Conservation (phyloP, 768 basidiomycete genomes). For the Pleurotus giganteus region DNA sequence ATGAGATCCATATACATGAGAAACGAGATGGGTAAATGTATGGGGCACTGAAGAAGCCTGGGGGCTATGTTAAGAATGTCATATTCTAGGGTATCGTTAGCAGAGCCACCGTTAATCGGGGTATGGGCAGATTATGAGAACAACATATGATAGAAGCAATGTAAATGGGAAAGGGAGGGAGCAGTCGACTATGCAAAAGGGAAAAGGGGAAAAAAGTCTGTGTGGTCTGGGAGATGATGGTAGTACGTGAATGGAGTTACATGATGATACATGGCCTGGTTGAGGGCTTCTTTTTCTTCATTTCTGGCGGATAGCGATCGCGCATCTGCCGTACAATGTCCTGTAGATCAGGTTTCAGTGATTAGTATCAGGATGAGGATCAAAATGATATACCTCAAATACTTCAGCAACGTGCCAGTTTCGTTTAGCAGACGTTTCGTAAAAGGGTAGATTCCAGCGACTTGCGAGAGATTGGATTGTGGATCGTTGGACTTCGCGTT, state of each 20-base stretch:
- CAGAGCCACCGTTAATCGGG: conserved; percentile 7
- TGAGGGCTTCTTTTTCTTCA: conserved; percentile 33
- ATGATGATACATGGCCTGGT: conserved; percentile 38
- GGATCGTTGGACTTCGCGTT: conserved; percentile 70
- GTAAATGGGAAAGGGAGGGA: neutral
- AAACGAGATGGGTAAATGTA: neutral
- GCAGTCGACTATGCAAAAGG: neutral
- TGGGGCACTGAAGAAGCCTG: neutral
- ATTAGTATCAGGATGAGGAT: neutral
- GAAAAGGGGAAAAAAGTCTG: neutral
- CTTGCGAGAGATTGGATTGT: conserved; percentile 64
- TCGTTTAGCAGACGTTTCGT: conserved; percentile 85
- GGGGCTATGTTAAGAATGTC: neutral
- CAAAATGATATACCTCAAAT: conserved; percentile 42
- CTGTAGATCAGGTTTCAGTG: conserved; percentile 3
- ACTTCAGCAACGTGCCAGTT: conserved; percentile 80
- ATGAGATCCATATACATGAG: neutral
- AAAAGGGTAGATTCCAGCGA: conserved; percentile 73
- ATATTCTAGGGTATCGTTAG: conserved; percentile 8
- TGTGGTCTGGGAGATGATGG: neutral
- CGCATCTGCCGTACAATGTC: conserved; percentile 78
- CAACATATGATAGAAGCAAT: conserved; percentile 1
- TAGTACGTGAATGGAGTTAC: conserved; percentile 21
- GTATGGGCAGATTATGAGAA: conserved; percentile 4
- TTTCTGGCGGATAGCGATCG: conserved; percentile 53